Base-by-base conservation (phyloP, 805 yeast species). In the Candida maris region DNA sequence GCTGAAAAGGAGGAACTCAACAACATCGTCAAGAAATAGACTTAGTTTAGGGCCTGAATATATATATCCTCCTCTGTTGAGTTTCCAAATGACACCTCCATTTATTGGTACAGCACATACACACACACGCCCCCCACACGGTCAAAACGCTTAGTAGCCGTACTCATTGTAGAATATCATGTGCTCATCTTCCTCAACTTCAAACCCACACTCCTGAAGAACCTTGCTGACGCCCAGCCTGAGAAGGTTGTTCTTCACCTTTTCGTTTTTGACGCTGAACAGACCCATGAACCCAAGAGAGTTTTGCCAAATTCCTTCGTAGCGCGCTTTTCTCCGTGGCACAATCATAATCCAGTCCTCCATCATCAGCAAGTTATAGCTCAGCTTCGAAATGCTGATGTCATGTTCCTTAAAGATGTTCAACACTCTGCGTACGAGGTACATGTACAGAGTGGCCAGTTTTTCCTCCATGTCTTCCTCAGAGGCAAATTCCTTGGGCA, bases 1-100 rank as follows among this genome's bases (percentile, higher is more conserved):
- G 71, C 75, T 47, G 98, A 93, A 73, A 87, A 82, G 69, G 80
- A 74, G 45, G 93, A 82, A 59, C 79, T 93, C 59, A 95, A 93
- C 74, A 83, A 85, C 74, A 71, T 86, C 51, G 39, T 54, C 34
- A 51, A 48, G 38, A 53, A 54, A 45, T 50, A 48, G 21, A 28
- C n/a, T 13, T 8, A 6, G n/a, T n/a, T n/a, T n/a, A n/a, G n/a
- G n/a, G n/a, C n/a, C n/a, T n/a, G n/a, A n/a, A n/a, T n/a, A n/a
- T n/a, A n/a, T n/a, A n/a, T n/a, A n/a, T n/a, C n/a, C n/a, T n/a
- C n/a, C n/a, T n/a, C n/a, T n/a, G n/a, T n/a, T n/a, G n/a, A n/a
- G n/a, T n/a, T n/a, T n/a, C n/a, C 14, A 8, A 25, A 25, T 25
- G 28, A 25, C 28, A 25, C 14, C 8, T 13, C 28, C 14, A 25